Evolutionary conservation across 192 early-diverging fungal genomes (phyloP).

Genomic region (Lobulomyces angularis): DNA sequence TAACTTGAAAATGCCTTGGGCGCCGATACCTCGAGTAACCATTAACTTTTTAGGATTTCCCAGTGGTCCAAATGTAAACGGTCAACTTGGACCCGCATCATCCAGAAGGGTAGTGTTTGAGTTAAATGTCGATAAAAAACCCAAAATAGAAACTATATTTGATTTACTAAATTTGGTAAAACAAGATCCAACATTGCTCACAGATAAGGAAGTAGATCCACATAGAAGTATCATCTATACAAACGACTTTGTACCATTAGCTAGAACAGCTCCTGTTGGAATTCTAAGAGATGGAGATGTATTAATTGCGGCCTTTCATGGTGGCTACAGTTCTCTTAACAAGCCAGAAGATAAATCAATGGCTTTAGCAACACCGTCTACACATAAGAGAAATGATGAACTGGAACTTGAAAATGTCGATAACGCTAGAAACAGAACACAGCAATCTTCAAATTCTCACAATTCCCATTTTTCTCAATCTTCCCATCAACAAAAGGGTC

Average conservation of each 20-base stretch:
- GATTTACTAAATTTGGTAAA: conserved; percentile 15
- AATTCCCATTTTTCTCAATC: too few species aligned
- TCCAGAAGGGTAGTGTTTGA: conserved; percentile 15
- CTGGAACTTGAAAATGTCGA: too few species aligned
- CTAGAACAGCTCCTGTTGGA: conserved; percentile 11
- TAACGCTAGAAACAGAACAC: too few species aligned
- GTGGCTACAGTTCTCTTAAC: too few species aligned
- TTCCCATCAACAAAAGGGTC: too few species aligned
- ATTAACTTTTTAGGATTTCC: conserved; percentile 21
- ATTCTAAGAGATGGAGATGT: conserved; percentile 15
- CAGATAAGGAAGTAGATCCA: conserved; percentile 10
- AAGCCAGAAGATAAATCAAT: too few species aligned
- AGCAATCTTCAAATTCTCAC: too few species aligned
- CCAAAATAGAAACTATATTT: conserved; percentile 5
- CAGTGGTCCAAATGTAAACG: conserved; percentile 1
- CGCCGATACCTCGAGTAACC: conserved; percentile 7
- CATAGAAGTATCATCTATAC: conserved; percentile 9
- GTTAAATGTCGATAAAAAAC: too few species aligned
- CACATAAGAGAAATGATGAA: too few species aligned
- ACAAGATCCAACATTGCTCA: conserved; percentile 10
- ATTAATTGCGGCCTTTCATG: conserved; percentile 13
- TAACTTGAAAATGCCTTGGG: conserved; percentile 5
- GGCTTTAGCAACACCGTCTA: too few species aligned
- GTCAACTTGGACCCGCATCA: conserved; percentile 8
- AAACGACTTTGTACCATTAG: conserved; percentile 12